Evolutionary conservation across 177 flowering plant species (phyloP).

Genomic region (Vitis hybrid): DNA sequence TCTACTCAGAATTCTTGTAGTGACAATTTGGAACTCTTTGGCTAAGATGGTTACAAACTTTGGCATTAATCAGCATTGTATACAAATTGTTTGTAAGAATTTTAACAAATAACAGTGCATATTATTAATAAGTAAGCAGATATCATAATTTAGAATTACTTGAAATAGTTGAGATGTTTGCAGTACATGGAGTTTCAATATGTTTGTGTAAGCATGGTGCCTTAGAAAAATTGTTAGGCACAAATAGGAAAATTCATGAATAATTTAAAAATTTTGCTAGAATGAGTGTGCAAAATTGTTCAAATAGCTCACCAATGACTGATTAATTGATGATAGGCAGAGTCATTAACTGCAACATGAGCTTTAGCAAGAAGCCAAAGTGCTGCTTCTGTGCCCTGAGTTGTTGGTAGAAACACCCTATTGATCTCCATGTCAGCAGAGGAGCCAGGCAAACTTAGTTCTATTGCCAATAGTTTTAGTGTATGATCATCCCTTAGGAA

Average conservation of each 20-base stretch:
- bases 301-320: constrained; percentile 36
- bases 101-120: too few relatives aligned
- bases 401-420: constrained; percentile 21
- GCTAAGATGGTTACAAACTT: too few relatives aligned
- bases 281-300: background rate
- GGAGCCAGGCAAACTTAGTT: constrained; percentile 24
- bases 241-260: background rate
- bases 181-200: too few relatives aligned
- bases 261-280: background rate
- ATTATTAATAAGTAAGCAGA: too few relatives aligned
- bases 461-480: constrained; percentile 32
- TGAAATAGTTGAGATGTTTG: too few relatives aligned
- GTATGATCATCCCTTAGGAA: constrained; percentile 23
- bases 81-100: too few relatives aligned
- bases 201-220: too few relatives aligned
- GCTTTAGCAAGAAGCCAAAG: constrained; percentile 42
- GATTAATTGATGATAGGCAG: constrained; percentile 36
- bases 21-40: too few relatives aligned
- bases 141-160: too few relatives aligned
- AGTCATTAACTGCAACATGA: constrained; percentile 37
- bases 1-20: too few relatives aligned
- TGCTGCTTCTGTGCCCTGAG: constrained; percentile 21
- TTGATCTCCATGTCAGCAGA: background rate
- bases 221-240: background rate
- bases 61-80: background rate